These are phyloP conservation scores for Allium cepa DNA, from an alignment of 106 monocot genomes.

Conservation along the genomic window DNA sequence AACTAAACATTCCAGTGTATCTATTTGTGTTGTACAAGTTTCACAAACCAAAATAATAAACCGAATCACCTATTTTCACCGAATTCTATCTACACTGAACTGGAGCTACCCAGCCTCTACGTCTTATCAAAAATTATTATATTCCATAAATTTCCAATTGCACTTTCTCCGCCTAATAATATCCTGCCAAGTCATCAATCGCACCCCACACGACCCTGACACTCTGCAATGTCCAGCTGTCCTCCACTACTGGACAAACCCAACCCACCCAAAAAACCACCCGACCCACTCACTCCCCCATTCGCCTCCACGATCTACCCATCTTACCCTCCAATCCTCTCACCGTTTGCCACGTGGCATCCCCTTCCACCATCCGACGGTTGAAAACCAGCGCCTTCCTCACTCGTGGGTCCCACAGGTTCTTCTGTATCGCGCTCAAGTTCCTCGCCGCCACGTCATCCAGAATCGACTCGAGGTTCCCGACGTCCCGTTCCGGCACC, in stretches of 20 bases:
- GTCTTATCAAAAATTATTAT: background rate
- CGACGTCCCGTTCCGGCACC: slow-evolving; percentile 64
- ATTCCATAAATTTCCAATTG: background rate
- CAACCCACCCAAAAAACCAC: background rate
- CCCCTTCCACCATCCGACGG: slow-evolving; percentile 38
- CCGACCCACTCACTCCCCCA: background rate
- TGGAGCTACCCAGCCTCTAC: no score
- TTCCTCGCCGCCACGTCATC: slow-evolving; percentile 71
- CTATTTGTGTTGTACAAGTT: no score
- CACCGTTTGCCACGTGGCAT: slow-evolving; percentile 88
- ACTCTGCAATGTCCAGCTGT: background rate
- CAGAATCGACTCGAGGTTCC: slow-evolving; percentile 42
- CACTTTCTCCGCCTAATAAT: background rate
- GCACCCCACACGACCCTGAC: background rate
- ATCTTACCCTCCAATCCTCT: slow-evolving; percentile 35
- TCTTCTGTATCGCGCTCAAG: slow-evolving; percentile 60
- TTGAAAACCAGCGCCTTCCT: slow-evolving; percentile 55
- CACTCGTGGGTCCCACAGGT: slow-evolving; percentile 66
- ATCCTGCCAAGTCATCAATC: background rate
- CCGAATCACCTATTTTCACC: no score
- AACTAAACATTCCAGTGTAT: no score
- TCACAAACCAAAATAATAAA: no score
- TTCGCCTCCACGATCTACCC: slow-evolving; percentile 18
- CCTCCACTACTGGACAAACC: background rate
- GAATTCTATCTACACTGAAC: no score